A percentile compares a stretch with the other conserved stretches of the same genome.
These are phyloP conservation scores for Podosphaera fusca DNA, from an alignment of 2,329 filamentous ascomycete genomes.

Conservation along the genomic window DNA sequence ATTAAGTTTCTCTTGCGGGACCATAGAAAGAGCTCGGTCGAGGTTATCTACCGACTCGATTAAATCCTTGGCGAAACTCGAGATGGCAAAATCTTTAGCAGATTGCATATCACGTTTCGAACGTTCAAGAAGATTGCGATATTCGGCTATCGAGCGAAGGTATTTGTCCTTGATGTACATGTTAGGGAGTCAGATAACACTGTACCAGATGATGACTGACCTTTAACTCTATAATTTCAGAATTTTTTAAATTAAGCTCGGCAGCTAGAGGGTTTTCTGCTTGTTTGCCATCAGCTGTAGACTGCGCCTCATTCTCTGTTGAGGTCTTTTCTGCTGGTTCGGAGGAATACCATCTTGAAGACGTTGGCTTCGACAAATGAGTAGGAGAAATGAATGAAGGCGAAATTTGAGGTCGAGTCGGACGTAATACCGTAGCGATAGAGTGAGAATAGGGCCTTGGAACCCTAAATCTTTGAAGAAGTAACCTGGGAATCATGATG, in stretches of 20 bases:
- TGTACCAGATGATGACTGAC: slow-evolving; percentile 23
- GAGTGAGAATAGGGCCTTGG: too few relatives aligned
- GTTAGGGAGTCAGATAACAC: neutral
- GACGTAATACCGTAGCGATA: too few relatives aligned
- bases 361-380: neutral
- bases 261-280: slow-evolving; percentile 27
- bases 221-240: slow-evolving; percentile 64
- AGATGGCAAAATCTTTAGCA: slow-evolving; percentile 81
- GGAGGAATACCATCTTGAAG: slow-evolving; percentile 16
- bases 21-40: slow-evolving; percentile 68
- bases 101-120: slow-evolving; percentile 73
- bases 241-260: slow-evolving; percentile 48
- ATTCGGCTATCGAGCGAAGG: slow-evolving; percentile 82
- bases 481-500: too few relatives aligned
- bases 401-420: too few relatives aligned
- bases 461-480: too few relatives aligned
- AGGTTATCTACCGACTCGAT: slow-evolving; percentile 93
- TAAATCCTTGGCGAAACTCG: slow-evolving; percentile 81
- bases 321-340: slow-evolving; percentile 22
- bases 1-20: slow-evolving; percentile 50
- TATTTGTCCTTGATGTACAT: slow-evolving; percentile 59
- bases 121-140: slow-evolving; percentile 92
- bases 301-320: slow-evolving; percentile 11
- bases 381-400: too few relatives aligned
- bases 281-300: neutral